phyloP scores from a whole-genome alignment of 2,329 filamentous ascomycete genomes.

The Cercospora berteroae region DNA sequence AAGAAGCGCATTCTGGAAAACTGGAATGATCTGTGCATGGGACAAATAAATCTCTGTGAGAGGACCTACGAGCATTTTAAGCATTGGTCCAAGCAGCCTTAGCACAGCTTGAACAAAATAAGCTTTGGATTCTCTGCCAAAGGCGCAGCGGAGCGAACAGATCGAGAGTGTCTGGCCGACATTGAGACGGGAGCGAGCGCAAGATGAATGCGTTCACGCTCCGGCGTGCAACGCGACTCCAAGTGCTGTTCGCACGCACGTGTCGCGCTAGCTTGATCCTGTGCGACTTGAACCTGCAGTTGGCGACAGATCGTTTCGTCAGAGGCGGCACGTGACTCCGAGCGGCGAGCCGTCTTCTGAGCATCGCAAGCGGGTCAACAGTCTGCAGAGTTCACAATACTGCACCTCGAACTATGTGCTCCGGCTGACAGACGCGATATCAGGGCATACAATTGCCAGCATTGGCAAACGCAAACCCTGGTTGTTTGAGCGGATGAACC shows the following conservation, averaged over 20 bases:
- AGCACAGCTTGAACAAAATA: background rate
- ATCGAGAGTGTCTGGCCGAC: background rate
- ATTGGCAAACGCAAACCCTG: background rate
- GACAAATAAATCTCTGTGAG: background rate
- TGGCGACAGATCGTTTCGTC: background rate
- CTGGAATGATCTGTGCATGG: background rate
- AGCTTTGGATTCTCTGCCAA: background rate
- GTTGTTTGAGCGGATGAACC: background rate
- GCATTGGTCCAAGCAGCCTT: background rate
- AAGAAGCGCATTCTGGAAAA: constrained; percentile 25
- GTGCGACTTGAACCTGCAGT: background rate
- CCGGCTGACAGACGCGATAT: background rate
- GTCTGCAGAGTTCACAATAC: background rate
- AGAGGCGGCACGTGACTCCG: background rate
- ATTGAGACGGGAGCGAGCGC: background rate
- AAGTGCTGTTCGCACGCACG: background rate
- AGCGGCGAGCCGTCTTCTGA: background rate
- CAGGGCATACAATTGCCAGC: background rate
- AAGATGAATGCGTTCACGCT: background rate
- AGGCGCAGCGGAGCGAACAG: background rate
- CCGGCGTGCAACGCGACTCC: background rate
- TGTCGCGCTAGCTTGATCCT: background rate
- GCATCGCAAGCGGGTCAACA: background rate
- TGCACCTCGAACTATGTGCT: background rate
- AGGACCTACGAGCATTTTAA: constrained; percentile 1